Evolutionary conservation across 805 yeast species (phyloP).

Genomic region (Yarrowia sp.): DNA sequence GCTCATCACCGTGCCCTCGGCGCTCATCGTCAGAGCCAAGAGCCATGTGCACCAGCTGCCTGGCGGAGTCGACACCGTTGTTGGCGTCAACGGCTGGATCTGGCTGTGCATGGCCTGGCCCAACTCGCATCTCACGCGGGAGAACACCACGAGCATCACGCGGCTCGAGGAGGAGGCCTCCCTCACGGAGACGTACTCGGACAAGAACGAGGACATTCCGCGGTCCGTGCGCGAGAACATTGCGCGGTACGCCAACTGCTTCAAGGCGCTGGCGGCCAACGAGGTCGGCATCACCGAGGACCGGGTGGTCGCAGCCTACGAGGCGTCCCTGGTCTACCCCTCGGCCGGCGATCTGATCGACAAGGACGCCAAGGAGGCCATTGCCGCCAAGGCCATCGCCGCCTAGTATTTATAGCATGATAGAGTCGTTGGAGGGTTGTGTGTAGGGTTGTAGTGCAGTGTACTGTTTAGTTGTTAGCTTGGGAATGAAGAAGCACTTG

Average conservation of each 20-base stretch:
- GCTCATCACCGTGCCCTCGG: conserved; percentile 75
- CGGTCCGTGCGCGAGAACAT: conserved; percentile 65
- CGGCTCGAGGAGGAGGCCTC: conserved; percentile 82
- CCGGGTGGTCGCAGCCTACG: conserved; percentile 78
- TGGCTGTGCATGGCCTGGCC: conserved; percentile 57
- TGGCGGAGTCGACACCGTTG: conserved; percentile 84
- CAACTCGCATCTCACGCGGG: conserved; percentile 30
- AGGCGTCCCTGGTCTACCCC: conserved; percentile 77
- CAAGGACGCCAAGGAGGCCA: conserved; percentile 65
- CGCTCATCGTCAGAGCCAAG: conserved; percentile 78
- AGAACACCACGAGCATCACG: conserved; percentile 57
- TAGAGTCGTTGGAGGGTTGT: neutral
- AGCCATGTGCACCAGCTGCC: conserved; percentile 87
- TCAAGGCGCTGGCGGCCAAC: conserved; percentile 75
- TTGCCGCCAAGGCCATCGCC: conserved; percentile 70
- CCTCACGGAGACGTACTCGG: conserved; percentile 85
- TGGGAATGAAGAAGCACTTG: too few species aligned
- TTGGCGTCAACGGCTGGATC: conserved; percentile 92
- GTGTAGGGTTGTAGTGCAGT: too few species aligned
- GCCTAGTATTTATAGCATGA: conserved; percentile 33
- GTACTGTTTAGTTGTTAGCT: too few species aligned
- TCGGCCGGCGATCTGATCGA: conserved; percentile 69
- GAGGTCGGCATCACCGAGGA: conserved; percentile 85
- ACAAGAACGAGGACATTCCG: conserved; percentile 73
- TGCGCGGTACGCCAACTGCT: conserved; percentile 79